Evolutionary conservation across 164 flowering plant genomes (phyloP).

Genomic region (Vitis rotundifolia): DNA sequence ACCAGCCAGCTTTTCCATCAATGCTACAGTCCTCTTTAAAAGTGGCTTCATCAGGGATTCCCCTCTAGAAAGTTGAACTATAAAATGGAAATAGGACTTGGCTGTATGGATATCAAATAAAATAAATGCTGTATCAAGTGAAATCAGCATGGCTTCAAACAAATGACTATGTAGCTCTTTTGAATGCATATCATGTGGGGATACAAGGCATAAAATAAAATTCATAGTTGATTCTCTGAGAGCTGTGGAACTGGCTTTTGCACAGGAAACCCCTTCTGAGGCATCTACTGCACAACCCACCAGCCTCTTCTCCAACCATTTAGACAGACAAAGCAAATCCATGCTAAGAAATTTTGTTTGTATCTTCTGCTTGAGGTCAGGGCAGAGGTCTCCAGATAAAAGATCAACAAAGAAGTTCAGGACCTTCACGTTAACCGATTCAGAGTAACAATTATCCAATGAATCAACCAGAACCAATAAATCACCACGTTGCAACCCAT

Average conservation of each 20-base stretch:
- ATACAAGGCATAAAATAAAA: constrained; percentile 57
- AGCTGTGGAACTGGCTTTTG: constrained; percentile 56
- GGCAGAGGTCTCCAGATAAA: constrained; percentile 58
- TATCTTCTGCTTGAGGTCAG: constrained; percentile 52
- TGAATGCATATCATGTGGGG: constrained; percentile 42
- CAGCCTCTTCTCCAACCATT: constrained; percentile 84
- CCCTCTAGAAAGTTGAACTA: constrained; percentile 75
- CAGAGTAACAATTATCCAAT: constrained; percentile 63
- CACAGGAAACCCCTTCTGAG: constrained; percentile 36
- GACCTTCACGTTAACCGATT: constrained; percentile 71
- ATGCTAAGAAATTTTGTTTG: constrained; percentile 64
- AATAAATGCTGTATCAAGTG: constrained; percentile 75
- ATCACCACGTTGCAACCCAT: constrained; percentile 59
- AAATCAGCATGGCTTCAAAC: constrained; percentile 62
- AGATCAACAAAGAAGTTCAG: constrained; percentile 74
- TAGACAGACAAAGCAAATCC: constrained; percentile 57
- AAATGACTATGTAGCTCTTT: constrained; percentile 56
- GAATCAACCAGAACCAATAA: constrained; percentile 73
- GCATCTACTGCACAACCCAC: constrained; percentile 51
- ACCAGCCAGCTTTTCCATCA: constrained; percentile 73
- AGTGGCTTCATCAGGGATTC: constrained; percentile 58
- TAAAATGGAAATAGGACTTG: constrained; percentile 67
- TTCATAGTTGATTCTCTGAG: constrained; percentile 84
- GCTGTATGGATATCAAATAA: constrained; percentile 69
- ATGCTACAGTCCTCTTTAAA: constrained; percentile 50